Conservation (phyloP, 2,329 filamentous ascomycete genomes). For the Aquanectria penicillioides region DNA sequence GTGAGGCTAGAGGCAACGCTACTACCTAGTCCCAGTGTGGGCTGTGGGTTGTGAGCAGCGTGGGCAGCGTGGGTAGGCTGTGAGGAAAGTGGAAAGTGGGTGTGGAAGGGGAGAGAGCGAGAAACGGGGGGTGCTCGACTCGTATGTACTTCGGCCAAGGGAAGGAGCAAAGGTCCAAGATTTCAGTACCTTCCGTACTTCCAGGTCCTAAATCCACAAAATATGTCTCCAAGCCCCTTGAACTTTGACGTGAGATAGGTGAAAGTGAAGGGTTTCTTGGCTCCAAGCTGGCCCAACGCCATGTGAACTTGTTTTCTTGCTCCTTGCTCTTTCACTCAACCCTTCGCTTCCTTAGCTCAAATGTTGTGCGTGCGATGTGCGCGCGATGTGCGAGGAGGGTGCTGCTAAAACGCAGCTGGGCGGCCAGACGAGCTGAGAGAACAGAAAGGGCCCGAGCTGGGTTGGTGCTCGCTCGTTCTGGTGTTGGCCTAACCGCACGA, state of each 20-base stretch:
- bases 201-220: constrained; percentile 1
- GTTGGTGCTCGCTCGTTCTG: constrained; percentile 5
- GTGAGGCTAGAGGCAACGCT: constrained; percentile 9
- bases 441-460: not conserved
- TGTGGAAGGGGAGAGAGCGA: not conserved
- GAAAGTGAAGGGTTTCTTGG: not conserved
- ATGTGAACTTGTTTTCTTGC: too few relatives aligned
- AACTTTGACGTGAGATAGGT: not conserved
- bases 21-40: not conserved
- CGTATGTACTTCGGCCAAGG: too few relatives aligned
- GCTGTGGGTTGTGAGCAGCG: not conserved
- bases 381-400: constrained; percentile 3
- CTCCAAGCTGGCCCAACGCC: too few relatives aligned
- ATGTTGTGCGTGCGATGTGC: constrained; percentile 3
- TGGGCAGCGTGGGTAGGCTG: too few relatives aligned
- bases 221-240: not conserved
- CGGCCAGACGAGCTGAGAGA: not conserved
- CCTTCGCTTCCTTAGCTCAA: constrained; percentile 1
- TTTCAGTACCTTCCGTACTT: constrained; percentile 6
- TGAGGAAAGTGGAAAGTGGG: not conserved
- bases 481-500: constrained; percentile 12
- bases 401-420: constrained; percentile 1
- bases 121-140: constrained; percentile 5
- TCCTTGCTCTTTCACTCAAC: too few relatives aligned
- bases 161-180: constrained; percentile 3